Evolutionary conservation across 176 grass and related monocot species (phyloP), one percentile per base, ranked within the genome.

Genomic region (Aegilops bicornis): DNA sequence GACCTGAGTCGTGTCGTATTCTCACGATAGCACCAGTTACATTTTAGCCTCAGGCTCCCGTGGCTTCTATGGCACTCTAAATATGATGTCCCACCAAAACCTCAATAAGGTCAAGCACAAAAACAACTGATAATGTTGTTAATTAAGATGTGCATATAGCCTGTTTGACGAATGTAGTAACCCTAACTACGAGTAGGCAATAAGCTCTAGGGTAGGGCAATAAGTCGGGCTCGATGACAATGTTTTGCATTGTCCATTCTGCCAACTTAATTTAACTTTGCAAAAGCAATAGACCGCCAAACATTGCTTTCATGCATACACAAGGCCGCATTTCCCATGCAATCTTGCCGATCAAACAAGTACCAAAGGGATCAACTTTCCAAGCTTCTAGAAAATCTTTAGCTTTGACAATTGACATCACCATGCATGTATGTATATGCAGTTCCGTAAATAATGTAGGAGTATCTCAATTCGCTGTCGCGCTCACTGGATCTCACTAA

Each of bases 341-440:
- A 77, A 59, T 45, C 71, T 40, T 69, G 56, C 39, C 3, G 27
- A 86, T 86, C 42, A 79, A 79, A 56, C 56, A 79, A 66, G 68
- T 69, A 80, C 36, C 30, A 1, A 83, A 74, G 58, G 74, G 48
- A 29, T 80, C 25, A 36, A 62, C 76, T 39, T 87, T 87, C 73
- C 24, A 84, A 80, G 76, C 74, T 87, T 91, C 81, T 84, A 87
- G 85, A 87, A 87, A n/a, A 62, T 74, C 61, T 87, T 87, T 84
- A 80, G 22, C 76, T 80, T 91, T 91, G 61, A 84, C 76, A 80
- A 76, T 80, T 67, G 43, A 59, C 78, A 75, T 84, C 52, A 63
- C 22, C 35, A 77, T 19, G 40, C 42, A 67, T 67, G 25, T 48
- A 68, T 68, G 22, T 61, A 29, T 72, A 25, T 30, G 71, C 43